Percentiles rank a stretch among this genome's conserved stretches.
Evolutionary conservation across 306 rosid genomes (phyloP).

Genomic region (Lablab purpureus): DNA sequence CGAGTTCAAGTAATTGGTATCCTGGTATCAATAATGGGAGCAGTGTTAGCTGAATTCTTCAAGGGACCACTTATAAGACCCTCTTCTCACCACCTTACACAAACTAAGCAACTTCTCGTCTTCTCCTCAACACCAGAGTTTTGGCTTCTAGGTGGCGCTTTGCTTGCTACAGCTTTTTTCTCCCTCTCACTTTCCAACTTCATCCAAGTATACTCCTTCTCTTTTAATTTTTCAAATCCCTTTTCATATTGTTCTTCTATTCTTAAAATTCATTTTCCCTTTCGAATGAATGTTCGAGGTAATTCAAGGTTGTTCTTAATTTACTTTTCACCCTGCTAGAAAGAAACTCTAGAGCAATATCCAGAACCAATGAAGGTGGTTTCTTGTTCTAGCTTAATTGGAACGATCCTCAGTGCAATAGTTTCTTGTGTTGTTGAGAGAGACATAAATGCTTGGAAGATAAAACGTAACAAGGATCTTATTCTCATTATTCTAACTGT

Average conservation of each 20-base stretch:
- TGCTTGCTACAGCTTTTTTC: conserved; percentile 67
- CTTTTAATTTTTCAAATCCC: background rate
- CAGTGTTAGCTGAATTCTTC: conserved; percentile 58
- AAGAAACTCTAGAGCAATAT: conserved; percentile 49
- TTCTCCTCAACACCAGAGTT: conserved; percentile 71
- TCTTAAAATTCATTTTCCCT: background rate
- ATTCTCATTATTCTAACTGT: conserved; percentile 53
- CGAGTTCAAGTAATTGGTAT: conserved; percentile 65
- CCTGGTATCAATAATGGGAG: conserved; percentile 68
- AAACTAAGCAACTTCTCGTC: conserved; percentile 50
- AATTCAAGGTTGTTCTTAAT: background rate
- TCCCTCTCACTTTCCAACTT: conserved; percentile 67
- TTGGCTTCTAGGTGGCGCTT: conserved; percentile 80
- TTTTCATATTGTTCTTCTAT: background rate
- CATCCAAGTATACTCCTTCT: conserved; percentile 51
- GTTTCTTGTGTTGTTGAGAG: conserved; percentile 43
- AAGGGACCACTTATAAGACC: conserved; percentile 65
- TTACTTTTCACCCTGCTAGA: conserved; percentile 38
- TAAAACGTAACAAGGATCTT: conserved; percentile 46
- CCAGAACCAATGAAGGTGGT: conserved; percentile 53
- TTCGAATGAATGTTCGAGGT: background rate
- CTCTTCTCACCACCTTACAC: conserved; percentile 55
- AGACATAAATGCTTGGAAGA: conserved; percentile 50
- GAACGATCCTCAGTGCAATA: conserved; percentile 51
- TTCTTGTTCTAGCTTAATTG: conserved; percentile 47